phyloP scores from a whole-genome alignment of 192 early-diverging fungal genomes.

The Dispira simplex region DNA sequence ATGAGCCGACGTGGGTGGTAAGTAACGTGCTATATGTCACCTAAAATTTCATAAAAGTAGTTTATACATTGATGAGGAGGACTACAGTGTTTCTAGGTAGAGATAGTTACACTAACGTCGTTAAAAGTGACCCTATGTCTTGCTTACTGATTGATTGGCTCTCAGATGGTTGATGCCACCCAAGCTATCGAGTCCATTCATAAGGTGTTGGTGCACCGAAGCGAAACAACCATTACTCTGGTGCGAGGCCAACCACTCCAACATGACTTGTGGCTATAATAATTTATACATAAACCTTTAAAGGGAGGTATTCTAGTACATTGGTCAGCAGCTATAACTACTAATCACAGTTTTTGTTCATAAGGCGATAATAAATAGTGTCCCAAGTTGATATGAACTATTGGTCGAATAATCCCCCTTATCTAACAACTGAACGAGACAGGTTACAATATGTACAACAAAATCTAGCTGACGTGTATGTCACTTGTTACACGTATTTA shows the following conservation, averaged over 20 bases:
- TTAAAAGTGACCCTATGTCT: neutral
- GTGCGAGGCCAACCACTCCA: neutral
- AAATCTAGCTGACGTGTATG: no score
- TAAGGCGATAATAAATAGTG: no score
- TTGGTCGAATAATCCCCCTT: no score
- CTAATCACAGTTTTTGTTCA: no score
- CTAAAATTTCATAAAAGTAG: neutral
- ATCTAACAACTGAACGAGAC: no score
- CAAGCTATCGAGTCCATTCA: neutral
- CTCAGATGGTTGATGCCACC: conserved; percentile 2
- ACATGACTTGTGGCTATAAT: neutral
- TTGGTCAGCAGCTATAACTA: no score
- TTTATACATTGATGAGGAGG: neutral
- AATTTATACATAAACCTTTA: no score
- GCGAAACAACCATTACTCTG: neutral
- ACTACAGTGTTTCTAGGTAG: neutral
- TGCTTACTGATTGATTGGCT: neutral
- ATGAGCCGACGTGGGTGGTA: conserved; percentile 8
- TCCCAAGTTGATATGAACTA: no score
- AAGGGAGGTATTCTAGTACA: no score
- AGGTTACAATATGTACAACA: no score
- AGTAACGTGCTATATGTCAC: neutral
- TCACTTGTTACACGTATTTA: no score
- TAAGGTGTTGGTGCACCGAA: neutral
- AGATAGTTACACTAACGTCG: neutral